phyloP scores from a whole-genome alignment of 257 asterid species.

The Fraxinus excelsior region DNA sequence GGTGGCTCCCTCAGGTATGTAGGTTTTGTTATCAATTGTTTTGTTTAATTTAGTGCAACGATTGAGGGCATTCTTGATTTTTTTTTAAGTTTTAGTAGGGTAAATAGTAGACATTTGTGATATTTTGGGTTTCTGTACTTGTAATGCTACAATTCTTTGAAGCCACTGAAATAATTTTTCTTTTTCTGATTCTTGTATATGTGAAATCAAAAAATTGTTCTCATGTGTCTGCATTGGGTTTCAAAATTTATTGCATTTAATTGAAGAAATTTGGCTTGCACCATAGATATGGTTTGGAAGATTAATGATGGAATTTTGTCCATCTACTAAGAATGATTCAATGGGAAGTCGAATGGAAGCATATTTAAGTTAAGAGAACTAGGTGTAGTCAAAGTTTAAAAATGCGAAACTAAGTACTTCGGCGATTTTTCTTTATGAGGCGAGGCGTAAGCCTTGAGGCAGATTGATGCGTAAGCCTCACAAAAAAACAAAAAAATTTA shows the following conservation, averaged over 20 bases:
- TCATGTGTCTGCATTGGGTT: background rate
- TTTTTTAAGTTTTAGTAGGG: background rate
- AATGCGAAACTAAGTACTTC: no score
- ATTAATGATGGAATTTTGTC: background rate
- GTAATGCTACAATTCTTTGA: background rate
- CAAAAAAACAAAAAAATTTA: no score
- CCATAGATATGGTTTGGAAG: background rate
- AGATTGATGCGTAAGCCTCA: no score
- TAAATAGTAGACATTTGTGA: background rate
- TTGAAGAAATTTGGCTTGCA: background rate
- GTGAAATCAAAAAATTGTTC: background rate
- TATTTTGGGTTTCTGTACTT: background rate
- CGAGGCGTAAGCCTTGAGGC: no score
- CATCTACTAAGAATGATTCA: background rate
- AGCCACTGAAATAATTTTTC: background rate
- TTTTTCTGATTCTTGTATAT: no score
- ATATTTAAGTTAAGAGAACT: background rate
- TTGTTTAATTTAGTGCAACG: background rate
- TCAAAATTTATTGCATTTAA: background rate
- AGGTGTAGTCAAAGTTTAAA: no score
- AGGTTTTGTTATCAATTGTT: background rate
- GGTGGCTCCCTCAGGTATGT: conserved; percentile 92
- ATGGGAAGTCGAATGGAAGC: background rate
- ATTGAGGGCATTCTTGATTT: background rate
- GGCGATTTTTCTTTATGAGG: no score